phyloP scores from a whole-genome alignment of 805 yeast genomes.

The Ogataea neopini region DNA sequence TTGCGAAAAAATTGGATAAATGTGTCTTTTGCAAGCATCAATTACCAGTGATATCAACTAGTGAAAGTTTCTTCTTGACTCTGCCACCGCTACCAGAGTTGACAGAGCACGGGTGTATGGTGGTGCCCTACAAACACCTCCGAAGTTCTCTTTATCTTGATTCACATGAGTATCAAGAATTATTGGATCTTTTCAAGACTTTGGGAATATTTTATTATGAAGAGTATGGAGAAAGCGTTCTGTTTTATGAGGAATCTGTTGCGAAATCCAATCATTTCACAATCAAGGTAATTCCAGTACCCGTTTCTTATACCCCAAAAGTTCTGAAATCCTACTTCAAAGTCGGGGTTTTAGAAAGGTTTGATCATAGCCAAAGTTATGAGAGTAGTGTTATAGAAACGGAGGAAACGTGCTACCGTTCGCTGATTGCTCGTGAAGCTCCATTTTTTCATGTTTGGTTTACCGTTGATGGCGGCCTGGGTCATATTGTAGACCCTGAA shows the following conservation, averaged over 20 bases:
- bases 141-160: constrained; percentile 42
- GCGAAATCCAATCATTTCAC: constrained; percentile 38
- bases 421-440: constrained; percentile 45
- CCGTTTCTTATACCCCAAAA: constrained; percentile 29
- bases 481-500: constrained; percentile 48
- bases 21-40: constrained; percentile 42
- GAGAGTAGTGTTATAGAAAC: constrained; percentile 42
- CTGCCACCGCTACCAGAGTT: constrained; percentile 44
- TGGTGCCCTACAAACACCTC: constrained; percentile 44
- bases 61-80: constrained; percentile 39
- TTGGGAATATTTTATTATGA: constrained; percentile 42
- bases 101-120: constrained; percentile 36
- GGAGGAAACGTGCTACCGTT: constrained; percentile 23
- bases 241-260: constrained; percentile 48
- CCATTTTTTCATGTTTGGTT: constrained; percentile 56
- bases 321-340: constrained; percentile 43
- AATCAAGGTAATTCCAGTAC: constrained; percentile 46
- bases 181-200: constrained; percentile 42
- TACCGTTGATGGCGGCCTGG: constrained; percentile 47
- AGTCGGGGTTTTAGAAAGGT: constrained; percentile 40
- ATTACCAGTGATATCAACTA: constrained; percentile 34
- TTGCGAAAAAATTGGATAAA: constrained; percentile 34
- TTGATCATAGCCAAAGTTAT: constrained; percentile 42
- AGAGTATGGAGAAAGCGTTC: constrained; percentile 34
- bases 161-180: constrained; percentile 46